Conservation (phyloP, 2,329 filamentous ascomycete species). For the Cladophialophora carrionii region DNA sequence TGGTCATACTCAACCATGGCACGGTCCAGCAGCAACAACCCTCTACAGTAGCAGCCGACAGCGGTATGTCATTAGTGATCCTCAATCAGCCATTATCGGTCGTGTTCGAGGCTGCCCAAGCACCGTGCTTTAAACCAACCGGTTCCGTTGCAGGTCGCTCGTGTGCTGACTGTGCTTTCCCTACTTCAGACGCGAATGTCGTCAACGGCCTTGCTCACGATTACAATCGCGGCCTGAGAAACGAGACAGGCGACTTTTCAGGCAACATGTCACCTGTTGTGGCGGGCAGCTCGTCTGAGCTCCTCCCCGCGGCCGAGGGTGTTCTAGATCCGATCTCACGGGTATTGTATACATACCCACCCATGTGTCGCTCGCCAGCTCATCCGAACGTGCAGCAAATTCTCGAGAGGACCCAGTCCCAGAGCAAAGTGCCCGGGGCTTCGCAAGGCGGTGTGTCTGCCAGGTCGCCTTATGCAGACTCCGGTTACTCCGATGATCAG, state of each 20-base stretch:
- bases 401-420: conserved; percentile 68
- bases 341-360: conserved; percentile 20
- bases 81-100: conserved; percentile 13
- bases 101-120: background rate
- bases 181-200: conserved; percentile 28
- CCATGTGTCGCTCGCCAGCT: conserved; percentile 17
- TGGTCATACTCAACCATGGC: conserved; percentile 9
- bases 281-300: conserved; percentile 26
- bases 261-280: conserved; percentile 29
- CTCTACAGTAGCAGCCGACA: conserved; percentile 4
- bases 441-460: conserved; percentile 51
- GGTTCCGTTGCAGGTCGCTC: background rate
- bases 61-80: conserved; percentile 21
- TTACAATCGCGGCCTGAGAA: conserved; percentile 26
- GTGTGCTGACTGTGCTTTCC: conserved; percentile 32
- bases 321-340: conserved; percentile 34
- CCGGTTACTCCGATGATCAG: conserved; percentile 44
- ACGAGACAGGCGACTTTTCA: conserved; percentile 6
- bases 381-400: conserved; percentile 55
- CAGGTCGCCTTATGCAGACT: conserved; percentile 44
- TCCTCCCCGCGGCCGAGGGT: conserved; percentile 22
- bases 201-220: conserved; percentile 18
- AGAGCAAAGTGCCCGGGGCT: conserved; percentile 50
- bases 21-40: conserved; percentile 2
- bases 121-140: background rate